Evolutionary conservation across 2,329 filamentous ascomycete species (phyloP), one percentile per base, ranked within the genome.

Genomic region (Scedosporium apiospermum): DNA sequence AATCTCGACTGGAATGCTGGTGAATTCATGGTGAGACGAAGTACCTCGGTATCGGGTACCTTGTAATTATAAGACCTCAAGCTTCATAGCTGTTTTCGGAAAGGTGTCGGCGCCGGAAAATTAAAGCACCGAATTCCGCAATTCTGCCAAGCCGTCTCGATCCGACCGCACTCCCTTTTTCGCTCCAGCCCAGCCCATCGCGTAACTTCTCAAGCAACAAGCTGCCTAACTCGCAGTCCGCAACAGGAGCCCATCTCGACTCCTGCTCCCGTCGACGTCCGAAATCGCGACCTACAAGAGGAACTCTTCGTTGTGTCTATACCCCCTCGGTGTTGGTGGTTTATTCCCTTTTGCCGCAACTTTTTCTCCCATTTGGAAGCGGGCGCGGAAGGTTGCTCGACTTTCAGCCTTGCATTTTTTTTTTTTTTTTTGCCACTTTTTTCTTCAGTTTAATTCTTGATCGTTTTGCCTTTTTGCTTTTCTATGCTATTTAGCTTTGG

Each of bases 371-470:
- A n/a, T 18, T 49, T 12, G 16, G 3, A 49, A 18, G 44, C 21
- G 16, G 53, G 53, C 18, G 59, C 74, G 74, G 75, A 76, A 65
- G 70, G 71, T 26, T 44, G 4, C 53, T 58, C 18, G 41, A 42
- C 61, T 60, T 34, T 44, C 30, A 41, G 26, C 46, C 21, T 21
- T 61, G 59, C 55, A 64, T 44, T n/a, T 66, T 59, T 16, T n/a
- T n/a, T n/a, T n/a, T n/a, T 44, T n/a, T 66, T 59, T 60, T 58
- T 62, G 34, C 7, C 14, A 26, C 16, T 44, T 30, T 57, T 41
- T 59, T 34, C 18, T 53, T 53, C 23, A 21, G 9, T 26, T 53
- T 53, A 53, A 53, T 18, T 53, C 49, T 26, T 53, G 23, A 21
- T 38, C 55, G 23, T 57, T 57, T 57, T 16, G 16, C 27, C 55